Evolutionary conservation across 371 early-diverging fungal species (phyloP), one percentile per base, ranked within the genome.

Genomic region (Syncephalastrum sp.): DNA sequence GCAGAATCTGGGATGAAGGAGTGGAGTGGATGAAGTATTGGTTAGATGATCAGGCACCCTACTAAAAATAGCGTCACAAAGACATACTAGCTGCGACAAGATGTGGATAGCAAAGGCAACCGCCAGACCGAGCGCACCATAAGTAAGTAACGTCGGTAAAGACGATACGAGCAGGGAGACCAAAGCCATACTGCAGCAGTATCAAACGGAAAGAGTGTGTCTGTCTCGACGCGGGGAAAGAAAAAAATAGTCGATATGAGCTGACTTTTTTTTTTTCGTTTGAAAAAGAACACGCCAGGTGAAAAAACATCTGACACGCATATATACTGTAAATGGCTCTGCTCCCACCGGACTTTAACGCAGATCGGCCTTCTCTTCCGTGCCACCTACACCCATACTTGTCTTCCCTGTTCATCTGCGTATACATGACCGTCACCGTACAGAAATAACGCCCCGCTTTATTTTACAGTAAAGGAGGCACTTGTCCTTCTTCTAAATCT

Each of bases 21-120:
- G 24, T 15, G 15, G 29, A n/a, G 43, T 29, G 3, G 17, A 16
- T 27, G 49, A 2, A 21, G 38, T 25, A 19, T 52, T 47, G 47
- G 57, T 54, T 16, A 50, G 50, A 41, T 48, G 38, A 45, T 56
- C 46, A 13, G 21, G 50, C 10, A 42, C 21, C n/a, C 46, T 43
- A 3, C 41, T 23, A 3, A 1, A 44, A 2, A 21, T 2, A 21
- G 21, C 21, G 21, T 1, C 21, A 21, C 25, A 44, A 2, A 33
- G 10, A 33, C 55, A 21, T 78, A 78, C 79, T 71, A 70, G 24
- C 56, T 78, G 79, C 17, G 73, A 72, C 47, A 75, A 59, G 54
- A 78, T 73, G 47, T 78, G 71, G 27, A 75, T 61, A 17, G 67
- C 60, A 42, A 75, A 61, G 19, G 49, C 67, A 1, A 70, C 69